phyloP scores from a whole-genome alignment of 2,329 filamentous ascomycete species.

The Diplocarpon mali region DNA sequence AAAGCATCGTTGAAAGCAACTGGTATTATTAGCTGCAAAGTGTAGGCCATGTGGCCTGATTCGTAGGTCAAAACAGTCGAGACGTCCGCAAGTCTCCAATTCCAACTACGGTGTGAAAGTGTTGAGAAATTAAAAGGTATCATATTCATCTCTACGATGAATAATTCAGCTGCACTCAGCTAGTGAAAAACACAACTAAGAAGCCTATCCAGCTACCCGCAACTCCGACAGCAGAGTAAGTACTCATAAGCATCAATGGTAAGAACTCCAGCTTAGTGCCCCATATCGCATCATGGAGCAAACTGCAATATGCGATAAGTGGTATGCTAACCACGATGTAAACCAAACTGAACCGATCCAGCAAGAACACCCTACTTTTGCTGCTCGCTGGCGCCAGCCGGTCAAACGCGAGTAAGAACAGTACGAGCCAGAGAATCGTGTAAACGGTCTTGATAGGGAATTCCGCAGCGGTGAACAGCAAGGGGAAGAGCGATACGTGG shows the following conservation, averaged over 20 bases:
- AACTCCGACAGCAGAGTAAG: conserved; percentile 88
- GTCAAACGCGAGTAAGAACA: conserved; percentile 81
- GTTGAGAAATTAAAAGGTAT: conserved; percentile 4
- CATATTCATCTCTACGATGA: conserved; percentile 1
- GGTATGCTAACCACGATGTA: conserved; percentile 89
- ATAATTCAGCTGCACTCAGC: conserved; percentile 7
- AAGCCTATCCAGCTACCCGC: conserved; percentile 94
- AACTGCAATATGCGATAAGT: conserved; percentile 76
- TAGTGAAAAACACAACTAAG: conserved; percentile 75
- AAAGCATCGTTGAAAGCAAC: too few species aligned
- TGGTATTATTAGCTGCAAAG: too few species aligned
- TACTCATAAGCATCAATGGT: conserved; percentile 93
- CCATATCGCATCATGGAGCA: conserved; percentile 75
- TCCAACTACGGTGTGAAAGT: too few species aligned
- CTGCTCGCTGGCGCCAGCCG: conserved; percentile 73
- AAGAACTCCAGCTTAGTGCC: conserved; percentile 78
- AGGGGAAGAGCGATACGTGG: conserved; percentile 87
- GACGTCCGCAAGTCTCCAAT: too few species aligned
- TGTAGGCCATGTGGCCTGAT: too few species aligned
- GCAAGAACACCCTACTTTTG: conserved; percentile 71
- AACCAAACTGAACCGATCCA: conserved; percentile 80
- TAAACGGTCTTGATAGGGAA: conserved; percentile 92
- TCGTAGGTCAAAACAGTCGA: too few species aligned
- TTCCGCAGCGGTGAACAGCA: conserved; percentile 84
- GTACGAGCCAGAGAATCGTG: conserved; percentile 80